Base-by-base conservation (phyloP, 257 asterid species). In the Nicotiana tabacum region DNA sequence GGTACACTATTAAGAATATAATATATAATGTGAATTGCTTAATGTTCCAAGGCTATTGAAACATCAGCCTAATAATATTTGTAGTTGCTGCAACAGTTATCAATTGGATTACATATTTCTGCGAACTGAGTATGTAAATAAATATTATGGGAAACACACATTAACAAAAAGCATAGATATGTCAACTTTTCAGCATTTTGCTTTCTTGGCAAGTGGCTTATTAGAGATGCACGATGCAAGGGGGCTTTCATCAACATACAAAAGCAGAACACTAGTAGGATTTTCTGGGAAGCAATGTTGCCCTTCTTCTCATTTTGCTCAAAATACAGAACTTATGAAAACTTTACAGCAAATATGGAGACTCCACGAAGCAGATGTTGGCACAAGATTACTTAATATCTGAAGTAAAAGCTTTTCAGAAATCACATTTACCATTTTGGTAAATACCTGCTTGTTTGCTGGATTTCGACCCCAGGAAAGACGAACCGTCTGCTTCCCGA, bases 401-500 rank as follows among this genome's bases (percentile, higher is more conserved):
- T 17, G 37, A 33, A 9, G 8, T 17, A 67, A 35, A 67, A 67
- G 16, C 29, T 67, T 66, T 67, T 66, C 46, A 29, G 16, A 32
- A 2, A 32, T 5, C 70, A 29, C 70, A 65, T 65, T 65, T 29
- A 65, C 18, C 37, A 29, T 12, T 66, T 72, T 72, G 79, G 39
- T 76, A 51, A 39, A 29, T 51, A 76, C 80, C 85, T 83, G 85
- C 29, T 62, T 83, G 85, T 83, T 83, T 30, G 81, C 82, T 57
- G 77, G 85, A 39, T 65, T 83, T 51, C 85, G 81, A 30, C 81
- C 80, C 83, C 83, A 83, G 39, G 86, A 83, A 37, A 83, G 86
- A 56, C 86, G 86, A 68, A 84, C 86, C n/a, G 77, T 60, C 83
- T 84, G 80, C 51, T 81, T 70, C n/a, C 83, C 86, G 61, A 79